Evolutionary conservation across 495 filamentous ascomycete genomes (phyloP), one percentile per base, ranked within the genome.

Genomic region (Venustampulla echinocandica): DNA sequence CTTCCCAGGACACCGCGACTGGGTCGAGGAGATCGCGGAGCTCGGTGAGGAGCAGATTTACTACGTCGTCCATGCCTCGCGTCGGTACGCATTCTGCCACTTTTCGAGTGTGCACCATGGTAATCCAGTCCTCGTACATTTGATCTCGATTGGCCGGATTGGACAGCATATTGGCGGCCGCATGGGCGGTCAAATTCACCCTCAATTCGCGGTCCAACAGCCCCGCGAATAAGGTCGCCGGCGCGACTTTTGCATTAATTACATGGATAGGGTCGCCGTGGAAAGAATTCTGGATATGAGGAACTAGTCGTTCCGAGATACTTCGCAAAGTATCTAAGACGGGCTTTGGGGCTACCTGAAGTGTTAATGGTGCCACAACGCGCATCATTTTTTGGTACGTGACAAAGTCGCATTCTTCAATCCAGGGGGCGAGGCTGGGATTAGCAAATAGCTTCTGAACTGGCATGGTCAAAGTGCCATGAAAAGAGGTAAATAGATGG

Each of bases 371-470:
- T 4, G 86, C 81, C 21, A 97, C 75, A 43, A 95, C 87, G 20
- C 83, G 80, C 64, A 94, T 87, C 88, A 97, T 95, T 54, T 89
- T 89, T 54, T 81, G 87, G 60, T 98, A 98, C 72, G 96, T 87
- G 28, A 89, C 69, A 69, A 89, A 90, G 54, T 98, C 92, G 55
- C 87, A 95, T 59, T 93, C 83, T 55, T 87, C 83, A 51, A 98
- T 93, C 92, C 92, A 98, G 2, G 84, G 77, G 11, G 88, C 85
- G 39, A 98, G 69, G 45, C 75, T 78, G 1, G 83, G 84, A 54
- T 92, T 79, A 5, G 81, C 79, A 49, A 98, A 80, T 10, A 98
- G 73, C 64, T 90, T 96, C 65, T 95, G 90, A n/a, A 95, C 88
- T 2, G 93, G 93, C 60, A 94, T 89, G 13, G 92, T 97, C 55